Evolutionary conservation across 225 moss, liverwort and hornwort species (phyloP), one percentile per base, ranked within the genome.

Genomic region (Polytrichum commune): DNA sequence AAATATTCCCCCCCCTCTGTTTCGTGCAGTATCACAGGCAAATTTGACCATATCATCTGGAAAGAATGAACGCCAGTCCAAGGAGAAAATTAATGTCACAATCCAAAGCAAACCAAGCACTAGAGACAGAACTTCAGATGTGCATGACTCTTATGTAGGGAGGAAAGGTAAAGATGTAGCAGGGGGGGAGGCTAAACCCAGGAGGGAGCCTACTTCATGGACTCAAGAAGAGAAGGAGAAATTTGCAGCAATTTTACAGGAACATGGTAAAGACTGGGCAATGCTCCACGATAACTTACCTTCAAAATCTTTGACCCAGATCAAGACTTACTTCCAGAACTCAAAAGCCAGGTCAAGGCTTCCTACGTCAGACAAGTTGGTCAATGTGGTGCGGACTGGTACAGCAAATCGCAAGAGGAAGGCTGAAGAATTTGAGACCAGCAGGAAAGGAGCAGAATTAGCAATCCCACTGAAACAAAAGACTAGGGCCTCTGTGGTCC

Each of bases 311-410:
- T 72, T 97, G 73, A 97, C 90, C 62, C 96, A 97, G 79, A 97
- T 97, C 68, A 97, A 97, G 78, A 97, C 96, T 0, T 97, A 97
- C 63, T 97, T 93, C 73, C 96, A 97, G 74, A 97, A 97, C 70
- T 97, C 96, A 1, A 97, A 97, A 74, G 96, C 93, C 19, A 92
- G 92, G 86, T 85, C 93, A 71, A 94, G 96, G 56, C 82, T 97
- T 19, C 78, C 92, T 73, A 78, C 92, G 24, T 66, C 79, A 69
- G 93, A 93, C 55, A 79, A 83, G 60, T 71, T 89, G 69, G 75
- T 81, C 68, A 90, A 65, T 75, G 54, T 79, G 56, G 73, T 74
- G 81, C 82, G 84, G 57, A 83, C 81, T 75, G 90, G 87, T n/a
- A 74, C 60, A 25, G 75, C 76, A 16, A 78, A 63, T 66, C 84